Evolutionary conservation across 2,329 filamentous ascomycete genomes (phyloP), one percentile per base, ranked within the genome.

Genomic region (Aspergillus alliaceus): DNA sequence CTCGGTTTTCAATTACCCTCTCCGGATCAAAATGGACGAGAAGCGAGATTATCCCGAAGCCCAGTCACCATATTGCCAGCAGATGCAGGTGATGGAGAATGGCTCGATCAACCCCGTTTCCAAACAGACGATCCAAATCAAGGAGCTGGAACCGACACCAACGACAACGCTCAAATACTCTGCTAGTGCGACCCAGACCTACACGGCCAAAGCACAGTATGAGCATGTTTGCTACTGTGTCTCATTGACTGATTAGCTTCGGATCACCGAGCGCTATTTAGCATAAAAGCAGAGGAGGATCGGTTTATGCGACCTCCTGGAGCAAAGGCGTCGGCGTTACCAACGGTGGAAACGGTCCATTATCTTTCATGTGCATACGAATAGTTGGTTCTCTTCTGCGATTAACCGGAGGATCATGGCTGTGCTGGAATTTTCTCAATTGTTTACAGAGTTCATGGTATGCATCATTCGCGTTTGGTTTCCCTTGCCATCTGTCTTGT

Each of bases 1-100:
- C 14, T 57, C 60, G 5, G 27, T 59, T 24, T 69, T 67, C 29
- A 56, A 69, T 56, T 75, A 83, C 62, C 85, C 86, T 1, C 85
- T 83, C 51, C 78, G 84, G 25, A 78, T 89, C 65, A 89, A 89
- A 71, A 79, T 90, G 46, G 84, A 87, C 69, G 86, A 90, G 71
- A 83, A 86, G 51, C 82, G 87, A 24, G 73, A 77, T 42, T 73
- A 77, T 6, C 69, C 76, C 8, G 70, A 70, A 32, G 69, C 74
- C 6, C 60, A 66, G 11, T 65, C 77, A 51, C 82, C 86, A 1
- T 89, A 87, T 69, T 90, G 87, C 66, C 80, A 88, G 65, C 82
- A 87, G 66, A 87, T 88, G 80, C 77, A 83, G 59, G 77, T 89
- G 12, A 73, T 85, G 54, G 72, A 81, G 48, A 76, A 85, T 60